Percentiles rank a stretch among this genome's conserved stretches.
Conservation (phyloP, 108 stramenopile species). For the Cyclotella distinguenda region DNA sequence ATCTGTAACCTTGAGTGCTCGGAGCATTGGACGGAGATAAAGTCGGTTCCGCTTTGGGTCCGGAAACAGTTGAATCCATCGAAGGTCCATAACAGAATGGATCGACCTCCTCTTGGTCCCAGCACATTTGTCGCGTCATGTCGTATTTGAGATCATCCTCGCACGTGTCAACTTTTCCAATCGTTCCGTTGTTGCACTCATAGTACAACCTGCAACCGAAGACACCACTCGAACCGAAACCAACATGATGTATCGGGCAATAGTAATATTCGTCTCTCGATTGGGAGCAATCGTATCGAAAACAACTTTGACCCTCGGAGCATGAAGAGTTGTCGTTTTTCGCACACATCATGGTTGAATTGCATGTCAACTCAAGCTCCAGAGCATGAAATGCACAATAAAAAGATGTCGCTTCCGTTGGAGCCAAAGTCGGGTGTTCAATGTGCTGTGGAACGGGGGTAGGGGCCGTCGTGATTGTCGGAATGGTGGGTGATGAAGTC, state of each 20-base stretch:
- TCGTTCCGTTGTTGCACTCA: background rate
- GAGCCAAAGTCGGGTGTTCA: background rate
- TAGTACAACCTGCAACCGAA: background rate
- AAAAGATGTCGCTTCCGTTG: background rate
- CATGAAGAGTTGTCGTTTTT: background rate
- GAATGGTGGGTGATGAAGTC: background rate
- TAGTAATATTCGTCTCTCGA: background rate
- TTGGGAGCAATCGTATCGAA: background rate
- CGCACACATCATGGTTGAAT: background rate
- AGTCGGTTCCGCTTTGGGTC: background rate
- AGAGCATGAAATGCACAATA: background rate
- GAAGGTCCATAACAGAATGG: background rate
- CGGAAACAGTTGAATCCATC: background rate
- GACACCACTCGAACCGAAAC: background rate
- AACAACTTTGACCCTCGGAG: slow-evolving; percentile 1
- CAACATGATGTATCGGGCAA: background rate
- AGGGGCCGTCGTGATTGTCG: too few relatives aligned
- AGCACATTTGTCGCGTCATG: background rate
- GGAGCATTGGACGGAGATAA: background rate
- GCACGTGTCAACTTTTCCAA: background rate
- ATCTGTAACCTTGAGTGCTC: background rate
- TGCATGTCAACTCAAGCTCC: slow-evolving; percentile 1
- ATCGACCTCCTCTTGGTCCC: slow-evolving; percentile 1
- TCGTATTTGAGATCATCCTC: slow-evolving; percentile 2
- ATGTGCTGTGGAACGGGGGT: background rate